Evolutionary conservation across 2,329 filamentous ascomycete species (phyloP).

Genomic region (Epichloe hybrida): DNA sequence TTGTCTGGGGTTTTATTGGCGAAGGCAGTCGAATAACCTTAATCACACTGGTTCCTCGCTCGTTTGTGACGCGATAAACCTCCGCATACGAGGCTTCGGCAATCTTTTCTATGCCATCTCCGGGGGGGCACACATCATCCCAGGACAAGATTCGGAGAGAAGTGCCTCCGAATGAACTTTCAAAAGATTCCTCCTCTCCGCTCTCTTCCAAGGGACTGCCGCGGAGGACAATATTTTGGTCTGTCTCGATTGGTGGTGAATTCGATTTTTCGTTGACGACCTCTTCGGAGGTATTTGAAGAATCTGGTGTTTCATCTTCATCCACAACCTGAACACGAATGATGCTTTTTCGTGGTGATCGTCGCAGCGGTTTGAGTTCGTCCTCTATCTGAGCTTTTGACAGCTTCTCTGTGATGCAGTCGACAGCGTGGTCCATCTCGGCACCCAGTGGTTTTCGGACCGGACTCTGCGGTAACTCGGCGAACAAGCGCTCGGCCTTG

Average conservation of each 20-base stretch:
- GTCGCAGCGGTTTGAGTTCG: constrained; percentile 2
- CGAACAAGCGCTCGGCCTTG: constrained; percentile 35
- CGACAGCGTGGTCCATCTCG: constrained; percentile 14
- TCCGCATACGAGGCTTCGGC: constrained; percentile 55
- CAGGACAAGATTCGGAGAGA: constrained; percentile 35
- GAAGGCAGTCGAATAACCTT: constrained; percentile 49
- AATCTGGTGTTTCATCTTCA: constrained; percentile 7
- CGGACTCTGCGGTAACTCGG: constrained; percentile 38
- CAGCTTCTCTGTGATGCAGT: constrained; percentile 22
- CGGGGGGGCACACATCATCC: constrained; percentile 42
- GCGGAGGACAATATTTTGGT: background rate
- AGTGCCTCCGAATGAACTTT: constrained; percentile 6
- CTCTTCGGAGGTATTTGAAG: background rate
- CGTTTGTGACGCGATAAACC: constrained; percentile 49
- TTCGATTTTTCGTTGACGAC: background rate
- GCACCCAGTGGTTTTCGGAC: constrained; percentile 17
- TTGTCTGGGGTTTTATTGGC: constrained; percentile 44
- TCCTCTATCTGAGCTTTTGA: constrained; percentile 17
- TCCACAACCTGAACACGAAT: constrained; percentile 4
- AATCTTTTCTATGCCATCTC: constrained; percentile 45
- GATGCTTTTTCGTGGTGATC: constrained; percentile 8
- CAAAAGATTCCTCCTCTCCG: constrained; percentile 6
- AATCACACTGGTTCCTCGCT: constrained; percentile 48
- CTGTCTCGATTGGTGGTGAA: background rate
- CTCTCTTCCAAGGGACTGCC: background rate